A percentile compares a stretch with the other conserved stretches of the same genome.
Conservation (phyloP, 305 asterid species). For the Solanum hybrid region DNA sequence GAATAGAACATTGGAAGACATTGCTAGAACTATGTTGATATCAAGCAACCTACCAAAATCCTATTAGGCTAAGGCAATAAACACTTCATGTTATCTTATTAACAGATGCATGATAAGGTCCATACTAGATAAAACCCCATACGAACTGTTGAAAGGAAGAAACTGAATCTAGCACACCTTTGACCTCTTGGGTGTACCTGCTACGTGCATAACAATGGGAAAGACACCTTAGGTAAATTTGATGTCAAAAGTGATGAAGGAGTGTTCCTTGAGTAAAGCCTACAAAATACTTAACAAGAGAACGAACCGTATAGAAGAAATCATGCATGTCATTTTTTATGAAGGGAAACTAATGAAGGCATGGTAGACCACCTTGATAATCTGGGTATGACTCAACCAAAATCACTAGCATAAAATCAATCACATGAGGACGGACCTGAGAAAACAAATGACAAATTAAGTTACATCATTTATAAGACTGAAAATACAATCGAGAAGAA, state of each 20-base stretch:
- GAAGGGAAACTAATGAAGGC: neutral
- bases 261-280: neutral
- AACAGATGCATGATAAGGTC: neutral
- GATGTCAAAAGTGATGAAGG: neutral
- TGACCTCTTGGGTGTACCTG: neutral
- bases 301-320: no score
- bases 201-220: neutral
- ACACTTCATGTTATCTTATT: neutral
- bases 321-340: neutral
- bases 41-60: neutral
- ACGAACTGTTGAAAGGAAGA: neutral
- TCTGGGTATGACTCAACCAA: neutral
- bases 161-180: neutral
- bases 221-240: neutral
- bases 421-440: neutral
- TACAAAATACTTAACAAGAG: neutral
- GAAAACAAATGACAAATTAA: no score
- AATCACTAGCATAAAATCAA: neutral
- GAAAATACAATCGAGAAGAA: no score
- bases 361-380: neutral
- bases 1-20: neutral
- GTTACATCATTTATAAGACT: no score
- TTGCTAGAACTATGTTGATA: neutral
- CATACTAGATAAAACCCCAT: neutral
- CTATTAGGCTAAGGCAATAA: neutral